Evolutionary conservation across 441 rosid species (phyloP), one percentile per base, ranked within the genome.

Genomic region (Breynia disticha): DNA sequence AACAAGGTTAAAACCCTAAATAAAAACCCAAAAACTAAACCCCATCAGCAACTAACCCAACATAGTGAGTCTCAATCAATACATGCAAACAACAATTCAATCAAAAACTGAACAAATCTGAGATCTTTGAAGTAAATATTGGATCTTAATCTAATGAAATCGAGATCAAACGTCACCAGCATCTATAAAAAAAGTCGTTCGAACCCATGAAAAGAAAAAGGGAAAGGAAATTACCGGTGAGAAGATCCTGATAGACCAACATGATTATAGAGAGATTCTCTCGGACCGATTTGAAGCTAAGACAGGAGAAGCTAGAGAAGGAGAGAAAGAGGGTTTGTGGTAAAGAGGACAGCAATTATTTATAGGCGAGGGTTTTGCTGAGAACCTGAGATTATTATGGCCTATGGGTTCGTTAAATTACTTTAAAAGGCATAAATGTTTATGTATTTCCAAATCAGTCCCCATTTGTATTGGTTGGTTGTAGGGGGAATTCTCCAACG

Each of bases 181-280:
- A 21, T 38, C 38, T 17, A 47, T 28, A 13, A 16, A 18, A 15
- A 5, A 9, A 2, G 46, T 4, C 7, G 16, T 21, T 20, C 0
- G 16, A 11, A 19, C 6, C 7, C 3, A 44, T 43, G 12, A 19
- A 37, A 10, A n/a, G 15, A 28, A 19, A 38, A 14, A 8, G 32
- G 0, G 28, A 38, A 46, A 48, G 49, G 19, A 22, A 4, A 10
- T 32, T 70, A 85, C 97, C 83, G 49, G 81, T 60, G 57, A 86
- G 74, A 39, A 77, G 70, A 82, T 86, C 87, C 58, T 89, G 86
- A 53, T 89, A 89, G 56, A 89, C 85, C 79, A 86, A 76, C 95
- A 86, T 86, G 78, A 18, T 66, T 63, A 65, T 63, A 6, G 66
- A 14, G 35, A 32, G 13, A 13, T 35, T 41, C 76, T 57, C 63